Evolutionary conservation across 139 green algal genomes (phyloP), one percentile per base, ranked within the genome.

Genomic region (Chlamydomonas incerta): DNA sequence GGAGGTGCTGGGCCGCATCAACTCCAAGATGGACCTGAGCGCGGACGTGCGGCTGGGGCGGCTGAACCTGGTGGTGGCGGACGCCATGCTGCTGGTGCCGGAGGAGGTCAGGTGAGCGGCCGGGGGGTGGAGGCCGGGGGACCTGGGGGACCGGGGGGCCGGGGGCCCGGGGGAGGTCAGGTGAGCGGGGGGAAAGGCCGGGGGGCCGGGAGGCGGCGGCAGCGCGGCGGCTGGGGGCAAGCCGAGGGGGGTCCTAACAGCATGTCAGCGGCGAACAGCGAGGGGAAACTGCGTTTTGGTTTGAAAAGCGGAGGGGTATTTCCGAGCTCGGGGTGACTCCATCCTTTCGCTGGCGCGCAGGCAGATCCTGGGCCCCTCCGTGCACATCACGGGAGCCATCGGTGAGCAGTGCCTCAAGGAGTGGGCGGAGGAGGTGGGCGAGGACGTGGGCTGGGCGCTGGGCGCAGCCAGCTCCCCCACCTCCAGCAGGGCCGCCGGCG

Each of bases 1-100:
- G 57, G 76, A 66, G 73, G 74, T 80, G 67, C 60, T 91, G 58
- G 41, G 34, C 0, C 66, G 72, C 6, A 47, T 69, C 8, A 83
- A 91, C 70, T 26, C 72, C 31, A 74, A 58, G 55, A 83, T 83
- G 33, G 65, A 76, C 2, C 24, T 91, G 18, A 88, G 70, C 20
- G 83, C 67, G 10, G 88, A 91, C 65, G 28, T 91, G 46, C 69
- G 81, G 41, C 8, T 83, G 57, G 83, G 79, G 5, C 24, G 63
- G 5, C 2, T 86, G 66, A 65, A 67, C 8, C 31, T 87, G 29
- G 75, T 89, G 34, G 75, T 91, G 46, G 57, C 88, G 20, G 83
- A 91, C 31, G 83, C 83, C 0, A 31, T 65, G 66, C 73, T 91
- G 41, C 67, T 89, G 83, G 46, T 91, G 72, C 67, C 88, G 8